Evolutionary conservation across 1,284 basidiomycete genomes (phyloP), one percentile per base, ranked within the genome.

Genomic region (Malassezia psittaci): DNA sequence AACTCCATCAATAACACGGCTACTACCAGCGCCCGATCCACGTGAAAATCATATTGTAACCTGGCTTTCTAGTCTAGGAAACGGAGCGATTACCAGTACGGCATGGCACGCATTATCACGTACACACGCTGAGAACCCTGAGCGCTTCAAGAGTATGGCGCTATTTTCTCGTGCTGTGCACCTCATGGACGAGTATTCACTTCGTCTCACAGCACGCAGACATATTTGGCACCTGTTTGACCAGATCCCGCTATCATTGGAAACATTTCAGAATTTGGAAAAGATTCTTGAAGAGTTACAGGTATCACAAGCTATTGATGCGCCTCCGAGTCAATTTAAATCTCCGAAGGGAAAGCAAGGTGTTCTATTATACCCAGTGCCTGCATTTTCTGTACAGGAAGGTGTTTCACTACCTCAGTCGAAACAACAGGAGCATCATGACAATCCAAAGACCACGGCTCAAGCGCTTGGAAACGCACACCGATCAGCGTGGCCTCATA

Each of bases 181-280:
- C 54, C 42, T 69, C 44, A 61, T 71, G 57, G 63, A 69, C 40
- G 59, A 59, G 44, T 87, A 88, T 61, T 83, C 88, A 63, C 94
- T 89, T 10, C 64, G 64, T n/a, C 57, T 69, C 16, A 87, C 90
- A 11, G 89, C 94, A 50, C 82, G 93, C 45, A 81, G 88, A 53
- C 94, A 90, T 73, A 85, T 98, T 62, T 78, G 96, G 62, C 91
- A 98, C 60, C 79, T 96, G 6, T 96, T 99, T 78, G 86, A 86
- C 65, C 77, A 37, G 5, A 37, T 35, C 13, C 12, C 32, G 10
- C 32, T 57, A 12, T 41, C 54, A 5, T 32, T 52, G 9, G 49
- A 34, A 4, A 90, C 56, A 5, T 2, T 40, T 8, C 33, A 15
- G 24, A 36, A 49, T 13, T 16, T 49, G 37, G 47, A 47, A 21